These are phyloP conservation scores for Polyrhizophydium stewartii DNA, from an alignment of 371 early-diverging fungal genomes.

Conservation along the genomic window DNA sequence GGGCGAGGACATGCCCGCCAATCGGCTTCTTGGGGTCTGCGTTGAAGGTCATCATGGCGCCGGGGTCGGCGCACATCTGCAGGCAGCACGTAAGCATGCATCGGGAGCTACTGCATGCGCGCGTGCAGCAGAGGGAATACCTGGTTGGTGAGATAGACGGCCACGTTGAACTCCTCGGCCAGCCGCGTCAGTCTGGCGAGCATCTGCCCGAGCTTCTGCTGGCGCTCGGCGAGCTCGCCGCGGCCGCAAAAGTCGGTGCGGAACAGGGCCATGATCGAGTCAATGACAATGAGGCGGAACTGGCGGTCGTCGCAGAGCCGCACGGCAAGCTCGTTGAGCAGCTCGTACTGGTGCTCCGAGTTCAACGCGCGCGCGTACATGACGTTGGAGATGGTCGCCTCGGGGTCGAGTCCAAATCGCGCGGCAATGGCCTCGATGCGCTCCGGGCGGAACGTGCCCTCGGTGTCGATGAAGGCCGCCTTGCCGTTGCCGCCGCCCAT, in stretches of 20 bases:
- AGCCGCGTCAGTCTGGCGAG: slow-evolving; percentile 71
- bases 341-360: slow-evolving; percentile 93
- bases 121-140: slow-evolving; percentile 18
- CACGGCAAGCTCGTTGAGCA: slow-evolving; percentile 57
- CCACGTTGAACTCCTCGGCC: slow-evolving; percentile 85
- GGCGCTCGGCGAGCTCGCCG: slow-evolving; percentile 88
- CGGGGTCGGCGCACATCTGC: slow-evolving; percentile 39
- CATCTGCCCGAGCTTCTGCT: slow-evolving; percentile 83
- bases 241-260: slow-evolving; percentile 98
- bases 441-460: slow-evolving; percentile 98
- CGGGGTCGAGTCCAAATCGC: slow-evolving; percentile 53
- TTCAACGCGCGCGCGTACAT: slow-evolving; percentile 97
- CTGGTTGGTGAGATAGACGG: slow-evolving; percentile 88
- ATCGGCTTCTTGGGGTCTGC: slow-evolving; percentile 98
- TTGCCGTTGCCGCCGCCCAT: slow-evolving; percentile 96
- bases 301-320: slow-evolving; percentile 33
- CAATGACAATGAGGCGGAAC: slow-evolving; percentile 84
- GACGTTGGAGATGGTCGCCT: slow-evolving; percentile 90
- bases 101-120: not conserved
- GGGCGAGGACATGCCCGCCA: slow-evolving; percentile 98
- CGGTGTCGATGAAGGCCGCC: slow-evolving; percentile 87
- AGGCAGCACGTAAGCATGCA: too few species aligned
- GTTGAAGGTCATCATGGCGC: slow-evolving; percentile 34
- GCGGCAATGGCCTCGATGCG: slow-evolving; percentile 86
- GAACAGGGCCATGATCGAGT: slow-evolving; percentile 94